phyloP scores from a whole-genome alignment of 2,329 filamentous ascomycete genomes.

The Cladosporium sp. region DNA sequence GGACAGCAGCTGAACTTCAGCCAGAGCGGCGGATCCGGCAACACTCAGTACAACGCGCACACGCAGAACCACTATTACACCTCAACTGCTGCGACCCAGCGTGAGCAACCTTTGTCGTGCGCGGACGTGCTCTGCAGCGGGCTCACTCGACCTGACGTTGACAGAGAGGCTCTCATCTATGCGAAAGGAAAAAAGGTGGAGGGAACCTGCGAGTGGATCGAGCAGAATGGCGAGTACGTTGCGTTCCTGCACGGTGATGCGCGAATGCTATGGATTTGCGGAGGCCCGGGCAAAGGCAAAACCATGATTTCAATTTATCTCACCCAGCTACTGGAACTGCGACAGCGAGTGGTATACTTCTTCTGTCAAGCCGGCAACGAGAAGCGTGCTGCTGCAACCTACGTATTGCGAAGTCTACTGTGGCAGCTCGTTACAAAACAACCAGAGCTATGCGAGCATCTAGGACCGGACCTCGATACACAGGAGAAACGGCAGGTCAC shows the following conservation, averaged over 20 bases:
- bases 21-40: no score
- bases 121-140: slow-evolving; percentile 3
- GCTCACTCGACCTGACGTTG: slow-evolving; percentile 10
- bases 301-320: slow-evolving; percentile 31
- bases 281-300: slow-evolving; percentile 30
- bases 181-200: slow-evolving; percentile 15
- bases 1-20: no score
- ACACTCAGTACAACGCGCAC: no score
- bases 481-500: no score
- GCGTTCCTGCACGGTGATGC: slow-evolving; percentile 16
- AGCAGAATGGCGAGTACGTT: slow-evolving; percentile 12
- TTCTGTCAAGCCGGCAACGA: slow-evolving; percentile 28
- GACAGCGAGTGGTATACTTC: slow-evolving; percentile 15
- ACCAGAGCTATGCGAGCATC: slow-evolving; percentile 13
- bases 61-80: no score
- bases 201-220: slow-evolving; percentile 30
- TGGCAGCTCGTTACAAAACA: slow-evolving; percentile 22
- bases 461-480: no score
- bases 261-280: slow-evolving; percentile 25
- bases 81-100: no score
- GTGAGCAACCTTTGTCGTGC: no score
- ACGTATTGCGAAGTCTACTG: slow-evolving; percentile 25
- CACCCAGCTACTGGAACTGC: slow-evolving; percentile 20
- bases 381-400: slow-evolving; percentile 24
- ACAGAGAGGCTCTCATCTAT: slow-evolving; percentile 18